A percentile compares a stretch with the other conserved stretches of the same genome.
Conservation (phyloP, 345 rosid species). For the Laguncularia racemosa region DNA sequence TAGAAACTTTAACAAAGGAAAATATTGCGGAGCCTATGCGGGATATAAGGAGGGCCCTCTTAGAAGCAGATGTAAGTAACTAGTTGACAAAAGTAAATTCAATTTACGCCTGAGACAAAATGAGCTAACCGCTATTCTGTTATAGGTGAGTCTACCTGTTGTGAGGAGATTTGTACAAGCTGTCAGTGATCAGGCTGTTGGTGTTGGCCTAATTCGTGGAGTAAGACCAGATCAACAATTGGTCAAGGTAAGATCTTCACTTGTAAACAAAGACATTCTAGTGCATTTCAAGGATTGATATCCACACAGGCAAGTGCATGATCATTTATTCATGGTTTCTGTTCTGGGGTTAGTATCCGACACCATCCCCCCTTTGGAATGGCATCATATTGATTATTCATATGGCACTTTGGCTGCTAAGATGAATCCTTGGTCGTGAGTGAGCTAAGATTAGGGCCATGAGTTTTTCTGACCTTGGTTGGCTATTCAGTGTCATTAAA, state of each 20-base stretch:
- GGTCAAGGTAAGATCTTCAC: constrained; percentile 57
- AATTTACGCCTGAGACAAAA: not conserved
- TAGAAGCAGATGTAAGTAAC: constrained; percentile 94
- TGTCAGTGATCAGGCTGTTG: constrained; percentile 87
- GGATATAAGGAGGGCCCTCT: constrained; percentile 91
- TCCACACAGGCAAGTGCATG: too few relatives aligned
- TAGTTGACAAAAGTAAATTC: constrained; percentile 2
- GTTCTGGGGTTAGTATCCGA: too few relatives aligned
- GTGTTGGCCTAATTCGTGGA: constrained; percentile 74
- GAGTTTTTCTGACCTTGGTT: too few relatives aligned
- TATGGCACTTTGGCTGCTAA: too few relatives aligned
- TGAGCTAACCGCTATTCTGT: constrained; percentile 3
- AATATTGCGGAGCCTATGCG: constrained; percentile 94
- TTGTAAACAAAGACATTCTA: not conserved
- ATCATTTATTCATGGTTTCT: too few relatives aligned
- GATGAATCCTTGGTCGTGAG: too few relatives aligned
- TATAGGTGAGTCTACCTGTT: constrained; percentile 94
- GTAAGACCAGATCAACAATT: constrained; percentile 94
- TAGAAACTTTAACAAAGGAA: constrained; percentile 91
- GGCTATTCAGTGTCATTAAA: too few relatives aligned
- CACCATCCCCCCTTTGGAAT: too few relatives aligned
- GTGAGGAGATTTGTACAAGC: constrained; percentile 93
- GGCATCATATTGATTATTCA: too few relatives aligned
- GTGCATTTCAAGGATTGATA: not conserved
- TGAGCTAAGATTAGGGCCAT: too few relatives aligned